phyloP scores from a whole-genome alignment of 257 asterid genomes.

The Oldenlandia corymbosa region DNA sequence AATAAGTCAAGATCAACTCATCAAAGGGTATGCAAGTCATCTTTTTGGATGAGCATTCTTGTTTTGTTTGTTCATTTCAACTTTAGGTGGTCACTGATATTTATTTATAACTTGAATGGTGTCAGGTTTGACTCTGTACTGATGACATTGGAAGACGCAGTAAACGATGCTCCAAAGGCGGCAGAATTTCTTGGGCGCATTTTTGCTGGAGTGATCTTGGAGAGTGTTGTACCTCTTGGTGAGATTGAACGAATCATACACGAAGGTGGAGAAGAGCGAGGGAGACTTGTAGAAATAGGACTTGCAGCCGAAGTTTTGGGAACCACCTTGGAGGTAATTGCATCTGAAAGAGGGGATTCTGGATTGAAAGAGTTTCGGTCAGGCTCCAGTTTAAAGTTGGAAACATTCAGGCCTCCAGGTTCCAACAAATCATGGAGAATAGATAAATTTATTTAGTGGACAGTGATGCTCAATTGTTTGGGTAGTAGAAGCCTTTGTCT shows the following conservation, averaged over 20 bases:
- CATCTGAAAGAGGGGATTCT: constrained; percentile 31
- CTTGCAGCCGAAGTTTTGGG: constrained; percentile 48
- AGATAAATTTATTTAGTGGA: constrained; percentile 37
- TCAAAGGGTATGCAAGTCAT: constrained; percentile 57
- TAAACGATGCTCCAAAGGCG: constrained; percentile 51
- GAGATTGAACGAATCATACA: constrained; percentile 29
- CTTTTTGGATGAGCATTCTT: background rate
- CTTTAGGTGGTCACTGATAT: too few relatives aligned
- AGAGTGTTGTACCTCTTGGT: constrained; percentile 23
- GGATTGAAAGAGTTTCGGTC: constrained; percentile 20
- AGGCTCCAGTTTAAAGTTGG: constrained; percentile 25
- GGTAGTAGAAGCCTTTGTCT: constrained; percentile 25
- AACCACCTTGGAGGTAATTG: constrained; percentile 34
- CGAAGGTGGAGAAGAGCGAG: constrained; percentile 47
- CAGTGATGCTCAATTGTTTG: constrained; percentile 15
- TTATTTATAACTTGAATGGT: constrained; percentile 2
- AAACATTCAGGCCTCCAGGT: constrained; percentile 37
- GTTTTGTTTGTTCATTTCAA: too few relatives aligned
- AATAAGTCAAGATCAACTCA: constrained; percentile 57
- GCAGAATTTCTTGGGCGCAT: constrained; percentile 42
- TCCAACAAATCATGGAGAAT: constrained; percentile 33
- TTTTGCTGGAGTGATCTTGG: constrained; percentile 30
- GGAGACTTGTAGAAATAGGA: constrained; percentile 39
- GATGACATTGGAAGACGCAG: constrained; percentile 37
- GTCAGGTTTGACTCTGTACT: constrained; percentile 40